Evolutionary conservation across 345 rosid species (phyloP).

Genomic region (Psidium guajava): DNA sequence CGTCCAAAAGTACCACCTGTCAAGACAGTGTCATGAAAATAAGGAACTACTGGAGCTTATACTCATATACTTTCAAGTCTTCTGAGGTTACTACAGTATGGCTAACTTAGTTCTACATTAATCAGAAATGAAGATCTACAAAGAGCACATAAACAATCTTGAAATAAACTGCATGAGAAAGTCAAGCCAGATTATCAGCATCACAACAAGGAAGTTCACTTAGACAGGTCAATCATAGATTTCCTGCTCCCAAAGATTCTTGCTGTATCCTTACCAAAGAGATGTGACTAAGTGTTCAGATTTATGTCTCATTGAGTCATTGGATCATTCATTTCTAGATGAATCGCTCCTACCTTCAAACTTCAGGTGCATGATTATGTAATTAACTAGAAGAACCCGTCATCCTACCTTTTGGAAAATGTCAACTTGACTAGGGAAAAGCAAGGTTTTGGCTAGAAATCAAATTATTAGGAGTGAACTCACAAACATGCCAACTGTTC

Average conservation of each 20-base stretch:
- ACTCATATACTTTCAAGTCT: not conserved
- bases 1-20: slow-evolving; percentile 64
- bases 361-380: not conserved
- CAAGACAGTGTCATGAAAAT: not conserved
- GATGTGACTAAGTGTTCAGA: not conserved
- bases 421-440: not conserved
- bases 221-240: not conserved
- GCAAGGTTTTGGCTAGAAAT: not conserved
- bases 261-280: not conserved
- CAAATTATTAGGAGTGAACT: not conserved
- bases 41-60: not conserved
- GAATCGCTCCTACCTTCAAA: not conserved
- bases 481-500: not conserved
- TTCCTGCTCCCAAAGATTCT: not conserved
- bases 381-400: not conserved
- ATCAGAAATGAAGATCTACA: not conserved
- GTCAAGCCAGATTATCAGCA: not conserved
- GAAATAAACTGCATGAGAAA: not conserved
- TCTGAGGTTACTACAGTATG: not conserved
- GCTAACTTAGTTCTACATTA: not conserved
- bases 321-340: not conserved
- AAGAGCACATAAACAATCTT: not conserved
- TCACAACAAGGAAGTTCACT: not conserved
- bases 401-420: not conserved
- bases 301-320: not conserved